Conservation (phyloP, 257 asterid genomes). For the Fraxinus quadrangulata region DNA sequence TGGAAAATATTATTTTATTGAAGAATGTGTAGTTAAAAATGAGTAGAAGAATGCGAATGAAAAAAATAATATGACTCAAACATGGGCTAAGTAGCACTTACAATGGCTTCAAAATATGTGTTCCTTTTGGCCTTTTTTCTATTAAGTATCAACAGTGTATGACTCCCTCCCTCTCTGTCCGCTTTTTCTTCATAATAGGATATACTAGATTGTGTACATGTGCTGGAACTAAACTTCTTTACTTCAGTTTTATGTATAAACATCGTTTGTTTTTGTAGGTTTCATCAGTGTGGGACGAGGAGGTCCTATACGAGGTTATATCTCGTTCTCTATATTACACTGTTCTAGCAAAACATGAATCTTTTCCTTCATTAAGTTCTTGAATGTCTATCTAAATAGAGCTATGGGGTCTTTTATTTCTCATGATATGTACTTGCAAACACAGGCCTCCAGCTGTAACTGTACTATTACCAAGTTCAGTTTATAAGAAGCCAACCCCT, state of each 20-base stretch:
- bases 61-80: too few species aligned
- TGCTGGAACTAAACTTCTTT: neutral
- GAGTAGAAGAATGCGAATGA: too few species aligned
- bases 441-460: constrained; percentile 27
- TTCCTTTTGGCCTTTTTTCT: constrained; percentile 44
- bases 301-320: constrained; percentile 31
- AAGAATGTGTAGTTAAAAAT: too few species aligned
- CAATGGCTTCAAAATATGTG: constrained; percentile 23
- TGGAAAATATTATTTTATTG: too few species aligned
- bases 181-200: neutral
- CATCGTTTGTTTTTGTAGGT: constrained; percentile 21
- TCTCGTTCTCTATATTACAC: neutral
- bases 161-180: neutral
- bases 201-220: neutral
- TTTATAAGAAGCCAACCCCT: constrained; percentile 26
- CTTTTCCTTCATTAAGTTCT: neutral
- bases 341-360: neutral
- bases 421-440: neutral
- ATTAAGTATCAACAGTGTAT: constrained; percentile 41
- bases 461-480: neutral
- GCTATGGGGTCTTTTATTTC: neutral
- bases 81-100: neutral
- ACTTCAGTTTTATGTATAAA: neutral
- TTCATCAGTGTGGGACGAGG: constrained; percentile 21
- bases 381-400: neutral